These are phyloP conservation scores for Vaccinium myrtillus DNA, from an alignment of 148 eudicot species.

Conservation along the genomic window DNA sequence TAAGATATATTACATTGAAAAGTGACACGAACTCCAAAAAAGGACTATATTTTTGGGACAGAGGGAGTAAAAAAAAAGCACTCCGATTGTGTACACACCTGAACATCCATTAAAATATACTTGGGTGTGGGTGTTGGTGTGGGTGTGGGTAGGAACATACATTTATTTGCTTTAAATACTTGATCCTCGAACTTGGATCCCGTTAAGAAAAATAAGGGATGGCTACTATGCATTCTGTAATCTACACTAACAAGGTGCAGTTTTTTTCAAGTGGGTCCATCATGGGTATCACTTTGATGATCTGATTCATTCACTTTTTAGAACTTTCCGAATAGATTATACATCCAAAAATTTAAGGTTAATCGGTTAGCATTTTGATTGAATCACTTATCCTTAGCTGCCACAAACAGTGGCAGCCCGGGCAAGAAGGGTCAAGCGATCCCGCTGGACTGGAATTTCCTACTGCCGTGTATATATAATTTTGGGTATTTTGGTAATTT, in stretches of 20 bases:
- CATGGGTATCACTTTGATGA: not conserved
- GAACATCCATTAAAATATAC: not conserved
- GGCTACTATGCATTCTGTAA: not conserved
- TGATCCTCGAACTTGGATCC: not conserved
- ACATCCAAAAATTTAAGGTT: not conserved
- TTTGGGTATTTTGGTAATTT: too few species aligned
- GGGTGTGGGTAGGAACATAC: too few species aligned
- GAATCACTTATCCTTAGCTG: not conserved
- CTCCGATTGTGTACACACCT: not conserved
- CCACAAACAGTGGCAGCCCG: too few species aligned
- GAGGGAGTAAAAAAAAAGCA: too few species aligned
- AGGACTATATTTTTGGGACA: too few species aligned
- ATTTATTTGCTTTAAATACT: not conserved
- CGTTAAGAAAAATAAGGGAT: not conserved
- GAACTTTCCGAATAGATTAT: not conserved
- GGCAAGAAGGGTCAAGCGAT: too few species aligned
- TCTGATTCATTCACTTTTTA: not conserved
- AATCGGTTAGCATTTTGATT: not conserved
- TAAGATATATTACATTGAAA: too few species aligned
- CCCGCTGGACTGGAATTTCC: too few species aligned
- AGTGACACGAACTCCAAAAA: too few species aligned
- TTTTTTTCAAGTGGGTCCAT: not conserved
- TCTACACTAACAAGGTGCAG: not conserved
- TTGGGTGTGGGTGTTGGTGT: not conserved
- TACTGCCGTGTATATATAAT: too few species aligned